A percentile compares a stretch with the other conserved stretches of the same genome.
These are phyloP conservation scores for Talaromyces sp. DNA, from an alignment of 2,329 filamentous ascomycete genomes.

Conservation along the genomic window DNA sequence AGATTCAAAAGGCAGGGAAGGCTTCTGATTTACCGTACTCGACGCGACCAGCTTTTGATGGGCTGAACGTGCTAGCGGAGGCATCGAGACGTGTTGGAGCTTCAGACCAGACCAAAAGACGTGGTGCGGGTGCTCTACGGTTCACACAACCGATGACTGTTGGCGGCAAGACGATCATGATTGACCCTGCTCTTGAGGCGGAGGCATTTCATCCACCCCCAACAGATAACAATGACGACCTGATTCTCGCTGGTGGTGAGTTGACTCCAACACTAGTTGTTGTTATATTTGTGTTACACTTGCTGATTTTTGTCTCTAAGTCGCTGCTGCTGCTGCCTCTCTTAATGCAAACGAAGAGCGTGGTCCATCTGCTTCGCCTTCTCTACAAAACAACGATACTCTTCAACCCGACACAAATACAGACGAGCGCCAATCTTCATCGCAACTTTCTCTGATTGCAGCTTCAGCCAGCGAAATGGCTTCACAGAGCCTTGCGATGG, in stretches of 20 bases:
- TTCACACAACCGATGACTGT: conserved; percentile 40
- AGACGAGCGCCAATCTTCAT: conserved; percentile 34
- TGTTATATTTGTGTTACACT: background rate
- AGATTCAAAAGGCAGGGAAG: conserved; percentile 34
- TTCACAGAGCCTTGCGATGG: conserved; percentile 36
- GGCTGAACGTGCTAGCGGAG: conserved; percentile 81
- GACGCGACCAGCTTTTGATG: conserved; percentile 65
- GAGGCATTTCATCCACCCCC: conserved; percentile 39
- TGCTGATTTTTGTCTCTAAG: background rate
- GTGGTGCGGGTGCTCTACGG: conserved; percentile 27
- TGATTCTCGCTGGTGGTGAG: conserved; percentile 20
- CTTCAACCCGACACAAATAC: conserved; percentile 34
- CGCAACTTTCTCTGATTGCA: conserved; percentile 45
- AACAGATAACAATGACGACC: conserved; percentile 27
- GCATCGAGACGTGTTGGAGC: conserved; percentile 74
- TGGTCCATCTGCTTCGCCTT: conserved; percentile 33
- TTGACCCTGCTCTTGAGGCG: conserved; percentile 42
- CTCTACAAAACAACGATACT: conserved; percentile 28
- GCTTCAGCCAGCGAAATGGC: conserved; percentile 47
- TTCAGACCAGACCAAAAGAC: conserved; percentile 45
- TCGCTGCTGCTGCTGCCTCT: conserved; percentile 26
- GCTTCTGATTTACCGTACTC: conserved; percentile 42
- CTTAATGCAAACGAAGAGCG: conserved; percentile 33
- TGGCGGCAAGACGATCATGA: conserved; percentile 41
- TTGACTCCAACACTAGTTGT: background rate